A percentile compares a stretch with the other conserved stretches of the same genome.
Evolutionary conservation across 495 filamentous ascomycete species (phyloP).

Genomic region (Hypoxylon trugodes): DNA sequence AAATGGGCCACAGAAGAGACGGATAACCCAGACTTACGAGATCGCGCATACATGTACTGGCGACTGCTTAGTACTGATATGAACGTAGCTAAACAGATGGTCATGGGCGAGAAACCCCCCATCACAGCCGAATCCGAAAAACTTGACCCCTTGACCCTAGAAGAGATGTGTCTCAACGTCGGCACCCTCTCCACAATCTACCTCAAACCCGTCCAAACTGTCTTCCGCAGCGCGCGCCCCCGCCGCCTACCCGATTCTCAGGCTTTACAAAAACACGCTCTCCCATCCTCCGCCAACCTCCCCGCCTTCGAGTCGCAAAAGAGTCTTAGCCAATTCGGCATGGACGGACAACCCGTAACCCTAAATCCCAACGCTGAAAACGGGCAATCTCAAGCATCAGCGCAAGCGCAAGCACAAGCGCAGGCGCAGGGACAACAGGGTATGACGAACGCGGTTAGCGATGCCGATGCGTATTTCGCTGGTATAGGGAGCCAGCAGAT

Average conservation of each 20-base stretch:
- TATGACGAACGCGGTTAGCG: conserved; percentile 76
- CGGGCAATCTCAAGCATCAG: too few relatives aligned
- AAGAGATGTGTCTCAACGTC: conserved; percentile 97
- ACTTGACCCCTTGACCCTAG: conserved; percentile 87
- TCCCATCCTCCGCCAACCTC: conserved; percentile 56
- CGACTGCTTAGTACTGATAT: conserved; percentile 94
- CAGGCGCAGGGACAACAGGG: conserved; percentile 41
- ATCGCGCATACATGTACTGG: conserved; percentile 99
- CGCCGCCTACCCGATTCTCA: conserved; percentile 80
- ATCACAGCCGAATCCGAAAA: conserved; percentile 98
- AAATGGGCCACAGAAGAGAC: conserved; percentile 99
- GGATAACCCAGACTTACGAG: conserved; percentile 94
- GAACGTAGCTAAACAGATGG: conserved; percentile 81
- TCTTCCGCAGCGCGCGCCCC: conserved; percentile 91
- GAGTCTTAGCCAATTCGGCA: conserved; percentile 59
- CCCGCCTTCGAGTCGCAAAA: conserved; percentile 61
- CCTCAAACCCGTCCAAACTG: conserved; percentile 94
- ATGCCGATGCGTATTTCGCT: conserved; percentile 87
- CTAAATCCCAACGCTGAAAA: conserved; percentile 41
- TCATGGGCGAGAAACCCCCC: conserved; percentile 96
- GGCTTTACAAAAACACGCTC: conserved; percentile 75
- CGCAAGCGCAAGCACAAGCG: conserved; percentile 35
- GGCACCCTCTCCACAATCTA: conserved; percentile 97
- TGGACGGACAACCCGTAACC: conserved; percentile 57
- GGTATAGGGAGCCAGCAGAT: conserved; percentile 74